Percentiles rank a stretch among this genome's conserved stretches.
Evolutionary conservation across 148 eudicot species (phyloP).

Genomic region (Vaccinium vitisidaea): DNA sequence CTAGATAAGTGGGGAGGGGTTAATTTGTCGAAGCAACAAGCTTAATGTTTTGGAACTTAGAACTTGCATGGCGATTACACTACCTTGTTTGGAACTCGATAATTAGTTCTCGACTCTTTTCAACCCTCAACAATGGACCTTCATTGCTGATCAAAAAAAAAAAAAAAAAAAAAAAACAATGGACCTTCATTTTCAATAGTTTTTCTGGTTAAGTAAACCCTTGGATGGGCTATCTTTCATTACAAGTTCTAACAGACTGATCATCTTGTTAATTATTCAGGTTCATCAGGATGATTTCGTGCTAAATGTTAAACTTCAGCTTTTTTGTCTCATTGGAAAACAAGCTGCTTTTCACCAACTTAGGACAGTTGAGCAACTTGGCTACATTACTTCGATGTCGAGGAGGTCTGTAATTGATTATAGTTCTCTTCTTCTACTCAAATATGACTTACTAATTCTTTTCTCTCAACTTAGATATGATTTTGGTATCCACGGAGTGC

Average conservation of each 20-base stretch:
- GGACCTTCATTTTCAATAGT: background rate
- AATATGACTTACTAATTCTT: background rate
- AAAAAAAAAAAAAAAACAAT: too few species aligned
- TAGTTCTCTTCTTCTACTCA: background rate
- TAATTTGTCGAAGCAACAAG: background rate
- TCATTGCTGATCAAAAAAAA: too few species aligned
- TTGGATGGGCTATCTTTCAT: background rate
- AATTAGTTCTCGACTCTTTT: background rate
- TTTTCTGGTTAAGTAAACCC: background rate
- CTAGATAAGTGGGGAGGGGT: background rate
- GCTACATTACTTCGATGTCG: background rate
- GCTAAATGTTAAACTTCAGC: background rate
- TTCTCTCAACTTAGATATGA: background rate
- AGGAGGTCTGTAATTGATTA: background rate
- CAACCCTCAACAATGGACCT: background rate
- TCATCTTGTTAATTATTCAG: background rate
- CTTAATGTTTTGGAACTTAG: background rate
- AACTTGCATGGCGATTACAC: background rate
- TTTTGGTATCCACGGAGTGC: constrained; percentile 3
- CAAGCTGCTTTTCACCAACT: constrained; percentile 10
- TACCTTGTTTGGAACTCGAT: background rate
- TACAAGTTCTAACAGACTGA: background rate
- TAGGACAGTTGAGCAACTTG: constrained; percentile 5
- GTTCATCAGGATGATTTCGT: constrained; percentile 1
- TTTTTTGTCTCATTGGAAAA: constrained; percentile 4